phyloP scores from a whole-genome alignment of 2,329 filamentous ascomycete genomes.

The Curvularia eragrostidis region DNA sequence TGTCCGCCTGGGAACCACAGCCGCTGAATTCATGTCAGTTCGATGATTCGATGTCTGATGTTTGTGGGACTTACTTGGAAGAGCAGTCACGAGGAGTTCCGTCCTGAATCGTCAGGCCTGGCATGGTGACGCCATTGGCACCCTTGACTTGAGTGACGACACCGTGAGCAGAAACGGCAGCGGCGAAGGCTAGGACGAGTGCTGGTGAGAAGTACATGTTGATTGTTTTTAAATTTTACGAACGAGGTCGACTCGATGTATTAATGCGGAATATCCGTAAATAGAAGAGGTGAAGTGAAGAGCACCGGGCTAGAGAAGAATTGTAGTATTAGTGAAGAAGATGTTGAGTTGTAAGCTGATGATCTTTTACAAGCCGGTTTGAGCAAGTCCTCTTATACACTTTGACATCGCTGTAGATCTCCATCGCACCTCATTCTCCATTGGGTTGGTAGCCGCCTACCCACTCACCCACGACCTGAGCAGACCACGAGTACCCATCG shows the following conservation, averaged over 20 bases:
- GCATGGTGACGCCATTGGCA: constrained; percentile 68
- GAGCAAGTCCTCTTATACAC: constrained; percentile 29
- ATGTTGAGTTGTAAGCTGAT: constrained; percentile 27
- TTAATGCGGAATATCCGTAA: constrained; percentile 6
- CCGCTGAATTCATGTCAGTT: constrained; percentile 34
- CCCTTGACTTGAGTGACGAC: constrained; percentile 63
- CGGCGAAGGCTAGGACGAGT: constrained; percentile 36
- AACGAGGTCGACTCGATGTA: constrained; percentile 28
- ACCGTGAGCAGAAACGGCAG: constrained; percentile 63
- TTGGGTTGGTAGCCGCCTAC: constrained; percentile 9
- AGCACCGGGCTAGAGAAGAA: constrained; percentile 32
- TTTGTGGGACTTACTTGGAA: constrained; percentile 42
- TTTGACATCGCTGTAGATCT: not conserved
- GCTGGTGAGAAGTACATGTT: constrained; percentile 39
- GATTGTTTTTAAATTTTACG: constrained; percentile 6
- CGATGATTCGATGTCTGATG: not conserved
- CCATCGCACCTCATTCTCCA: constrained; percentile 13
- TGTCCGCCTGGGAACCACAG: constrained; percentile 72
- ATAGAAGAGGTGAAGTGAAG: constrained; percentile 17
- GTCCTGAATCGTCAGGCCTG: constrained; percentile 67
- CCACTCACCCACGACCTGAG: not conserved
- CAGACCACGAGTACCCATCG: not conserved
- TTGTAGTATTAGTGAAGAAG: constrained; percentile 18
- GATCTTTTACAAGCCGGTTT: constrained; percentile 13
- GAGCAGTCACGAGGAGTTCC: constrained; percentile 73